Evolutionary conservation across 2,329 filamentous ascomycete species (phyloP), one percentile per base, ranked within the genome.

Genomic region (Malbranchea cinnamomea): DNA sequence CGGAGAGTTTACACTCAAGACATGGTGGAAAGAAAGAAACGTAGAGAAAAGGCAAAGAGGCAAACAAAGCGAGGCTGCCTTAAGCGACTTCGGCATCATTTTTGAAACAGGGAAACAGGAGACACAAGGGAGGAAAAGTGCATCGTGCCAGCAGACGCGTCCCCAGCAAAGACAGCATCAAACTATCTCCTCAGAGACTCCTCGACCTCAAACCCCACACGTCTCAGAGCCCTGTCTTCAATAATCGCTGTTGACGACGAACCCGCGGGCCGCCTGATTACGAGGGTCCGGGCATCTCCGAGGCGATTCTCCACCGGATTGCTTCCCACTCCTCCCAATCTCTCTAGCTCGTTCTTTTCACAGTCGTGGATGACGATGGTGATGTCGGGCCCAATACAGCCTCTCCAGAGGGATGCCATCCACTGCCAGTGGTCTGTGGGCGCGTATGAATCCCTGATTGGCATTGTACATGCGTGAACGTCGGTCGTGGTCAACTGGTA

Each of bases 341-440:
- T 52, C 4, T 51, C 51, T 23, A 62, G 33, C 28, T 64, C 52
- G 12, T 53, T 54, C 24, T 52, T 49, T 11, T 51, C 48, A 27
- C 52, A 52, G 21, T 60, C 54, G 4, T 53, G 51, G 26, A 63
- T 51, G 30, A 59, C 57, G 8, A 63, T 49, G 1, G 59, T 62
- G 30, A 62, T 53, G 37, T 95, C 87, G 0, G 87, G 74, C 0
- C 79, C 82, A 1, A 85, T 67, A 31, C 81, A 78, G 6, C 83
- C 82, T 6, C 85, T 74, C 87, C 87, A 95, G 13, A 94, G 68
- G 24, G 80, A 87, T 20, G 87, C 87, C 63, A 89, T 83, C 87
- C 87, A 95, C 53, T 91, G 80, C 84, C 87, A 95, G 57, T 95
- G 87, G 45, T 92, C 84, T n/a, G 79, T 67, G 0, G 80, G 74